phyloP scores from a whole-genome alignment of 2,329 filamentous ascomycete species.

The Ascochyta clinopodiicola region DNA sequence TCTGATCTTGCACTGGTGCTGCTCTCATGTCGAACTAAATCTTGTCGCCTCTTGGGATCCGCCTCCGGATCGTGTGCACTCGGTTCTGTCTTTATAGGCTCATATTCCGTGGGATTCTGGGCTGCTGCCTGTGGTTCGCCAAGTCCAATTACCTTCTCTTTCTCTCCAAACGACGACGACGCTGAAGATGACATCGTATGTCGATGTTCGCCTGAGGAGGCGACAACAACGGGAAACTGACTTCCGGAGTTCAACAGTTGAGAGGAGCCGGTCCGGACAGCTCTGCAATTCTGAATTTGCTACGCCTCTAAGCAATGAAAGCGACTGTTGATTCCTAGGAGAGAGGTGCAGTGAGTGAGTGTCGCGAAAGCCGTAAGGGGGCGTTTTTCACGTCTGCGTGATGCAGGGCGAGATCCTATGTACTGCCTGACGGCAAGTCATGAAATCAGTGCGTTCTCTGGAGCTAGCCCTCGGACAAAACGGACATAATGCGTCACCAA shows the following conservation, averaged over 20 bases:
- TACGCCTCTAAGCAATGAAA: background rate
- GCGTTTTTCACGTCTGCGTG: conserved; percentile 6
- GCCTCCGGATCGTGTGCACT: conserved; percentile 35
- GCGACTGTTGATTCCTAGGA: background rate
- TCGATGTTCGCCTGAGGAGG: background rate
- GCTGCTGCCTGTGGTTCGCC: conserved; percentile 46
- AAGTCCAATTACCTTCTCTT: conserved; percentile 48
- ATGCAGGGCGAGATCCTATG: conserved; percentile 13
- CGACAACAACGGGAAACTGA: background rate
- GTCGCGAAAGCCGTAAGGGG: conserved; percentile 1
- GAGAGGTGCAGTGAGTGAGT: background rate
- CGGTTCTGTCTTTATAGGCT: conserved; percentile 49
- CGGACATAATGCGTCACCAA: conserved; percentile 38
- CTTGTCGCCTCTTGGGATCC: conserved; percentile 15
- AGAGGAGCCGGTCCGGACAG: background rate
- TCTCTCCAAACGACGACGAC: conserved; percentile 36
- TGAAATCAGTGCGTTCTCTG: conserved; percentile 30
- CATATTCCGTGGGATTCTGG: conserved; percentile 44
- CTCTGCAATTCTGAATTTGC: background rate
- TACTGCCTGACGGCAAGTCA: conserved; percentile 29
- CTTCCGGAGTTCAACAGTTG: background rate
- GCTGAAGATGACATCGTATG: conserved; percentile 30
- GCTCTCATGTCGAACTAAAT: conserved; percentile 39
- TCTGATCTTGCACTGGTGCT: conserved; percentile 37
- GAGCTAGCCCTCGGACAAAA: conserved; percentile 32